Evolutionary conservation across 2,329 filamentous ascomycete genomes (phyloP), one percentile per base, ranked within the genome.

Genomic region (Sclerotinia spermophila): DNA sequence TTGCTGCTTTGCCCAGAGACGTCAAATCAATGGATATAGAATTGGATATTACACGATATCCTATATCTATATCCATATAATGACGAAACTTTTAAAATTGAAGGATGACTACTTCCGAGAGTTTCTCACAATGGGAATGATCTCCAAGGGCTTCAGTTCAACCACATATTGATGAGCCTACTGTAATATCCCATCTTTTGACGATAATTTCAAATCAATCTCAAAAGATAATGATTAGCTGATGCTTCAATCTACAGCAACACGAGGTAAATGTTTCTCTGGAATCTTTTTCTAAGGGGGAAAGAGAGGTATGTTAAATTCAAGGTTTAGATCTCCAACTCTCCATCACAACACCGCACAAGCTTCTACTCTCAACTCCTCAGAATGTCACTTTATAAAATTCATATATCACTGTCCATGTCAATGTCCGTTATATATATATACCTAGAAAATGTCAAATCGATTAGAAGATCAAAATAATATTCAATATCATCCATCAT

Each of bases 181-280:
- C 8, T 13, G 17, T 53, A 53, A 17, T 27, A 5, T 3, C 8
- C n/a, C 0, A 53, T 53, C 15, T 27, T 2, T 30, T 3, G 5
- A 53, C 3, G 3, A 17, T 51, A 5, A 0, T 27, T 6, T 27
- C 1, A 3, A 24, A 15, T 2, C 13, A 3, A 0, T 8, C n/a
- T 27, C n/a, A 17, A 30, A 1, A 3, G 7, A 27, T 24, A 17
- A 53, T 4, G 1, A 53, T 17, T 27, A 3, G n/a, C 13, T 48
- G 21, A 48, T 48, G 10, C n/a, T 17, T 27, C 48, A 27, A 30
- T 27, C 2, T 27, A 1, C 5, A n/a, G 24, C 13, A 30, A n/a
- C 7, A 7, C 2, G 4, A 30, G 24, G 0, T 11, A 6, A 5
- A 6, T 0, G 10, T 53, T 5, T 7, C 15, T 17, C 5, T 17